Evolutionary conservation across 106 monocot genomes (phyloP).

Genomic region (Acorus calamus): DNA sequence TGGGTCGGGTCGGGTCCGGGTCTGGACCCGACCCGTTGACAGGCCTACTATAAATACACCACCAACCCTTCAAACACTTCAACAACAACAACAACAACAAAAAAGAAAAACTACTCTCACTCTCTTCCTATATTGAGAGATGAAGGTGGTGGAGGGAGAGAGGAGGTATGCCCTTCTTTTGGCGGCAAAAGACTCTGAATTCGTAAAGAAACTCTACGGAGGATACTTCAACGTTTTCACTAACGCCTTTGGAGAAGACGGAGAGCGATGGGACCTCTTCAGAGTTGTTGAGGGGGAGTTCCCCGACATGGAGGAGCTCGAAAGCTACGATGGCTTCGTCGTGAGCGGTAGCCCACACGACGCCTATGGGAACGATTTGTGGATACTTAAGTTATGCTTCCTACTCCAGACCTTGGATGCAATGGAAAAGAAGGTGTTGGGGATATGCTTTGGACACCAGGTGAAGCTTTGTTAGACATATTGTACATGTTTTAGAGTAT

Average conservation of each 20-base stretch:
- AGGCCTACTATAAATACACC: too few relatives aligned
- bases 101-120: too few relatives aligned
- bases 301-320: conserved; percentile 41
- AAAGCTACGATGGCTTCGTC: conserved; percentile 59
- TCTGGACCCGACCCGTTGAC: too few relatives aligned
- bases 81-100: too few relatives aligned
- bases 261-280: conserved; percentile 69
- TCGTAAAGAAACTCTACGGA: conserved; percentile 52
- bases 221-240: conserved; percentile 84
- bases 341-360: conserved; percentile 78
- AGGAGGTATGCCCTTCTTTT: conserved; percentile 64
- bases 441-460: conserved; percentile 94
- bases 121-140: too few relatives aligned
- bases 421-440: conserved; percentile 66
- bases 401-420: conserved; percentile 47
- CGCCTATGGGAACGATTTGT: conserved; percentile 60
- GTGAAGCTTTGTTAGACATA: conserved; percentile 14
- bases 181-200: conserved; percentile 64
- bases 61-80: too few relatives aligned
- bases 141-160: not conserved
- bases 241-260: conserved; percentile 50
- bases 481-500: not conserved
- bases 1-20: too few relatives aligned
- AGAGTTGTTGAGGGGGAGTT: conserved; percentile 71
- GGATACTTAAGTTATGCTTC: conserved; percentile 58